phyloP scores from a whole-genome alignment of 352 stramenopile species.

The Elongisporangium undulatum region DNA sequence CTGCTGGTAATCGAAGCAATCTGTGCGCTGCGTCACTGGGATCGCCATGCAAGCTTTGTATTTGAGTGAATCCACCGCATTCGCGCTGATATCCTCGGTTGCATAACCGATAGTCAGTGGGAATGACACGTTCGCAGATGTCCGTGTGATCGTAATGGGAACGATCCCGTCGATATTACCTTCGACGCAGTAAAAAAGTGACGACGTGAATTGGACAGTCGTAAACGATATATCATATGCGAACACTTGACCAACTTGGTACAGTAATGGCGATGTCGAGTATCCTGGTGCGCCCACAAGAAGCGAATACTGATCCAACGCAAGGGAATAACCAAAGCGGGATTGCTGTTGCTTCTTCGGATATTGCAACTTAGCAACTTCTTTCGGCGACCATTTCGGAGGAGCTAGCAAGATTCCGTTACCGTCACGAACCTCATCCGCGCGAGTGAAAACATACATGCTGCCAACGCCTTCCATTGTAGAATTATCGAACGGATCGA shows the following conservation, averaged over 20 bases:
- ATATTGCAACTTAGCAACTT: conserved; percentile 77
- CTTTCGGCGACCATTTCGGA: conserved; percentile 64
- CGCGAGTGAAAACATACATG: conserved; percentile 64
- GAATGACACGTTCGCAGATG: conserved; percentile 30
- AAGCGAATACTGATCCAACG: conserved; percentile 51
- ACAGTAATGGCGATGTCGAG: conserved; percentile 32
- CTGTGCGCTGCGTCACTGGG: conserved; percentile 45
- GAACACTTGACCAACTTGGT: conserved; percentile 50
- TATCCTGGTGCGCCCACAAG: conserved; percentile 55
- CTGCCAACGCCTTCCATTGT: conserved; percentile 45
- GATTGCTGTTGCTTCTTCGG: conserved; percentile 54
- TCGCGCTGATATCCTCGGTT: conserved; percentile 69
- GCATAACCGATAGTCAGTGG: conserved; percentile 66
- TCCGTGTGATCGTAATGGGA: conserved; percentile 51
- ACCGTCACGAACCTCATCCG: conserved; percentile 59
- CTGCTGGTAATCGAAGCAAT: conserved; percentile 77
- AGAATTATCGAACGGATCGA: conserved; percentile 16
- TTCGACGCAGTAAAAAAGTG: conserved; percentile 60
- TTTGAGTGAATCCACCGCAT: conserved; percentile 46
- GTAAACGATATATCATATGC: conserved; percentile 58
- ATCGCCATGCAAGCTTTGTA: conserved; percentile 57
- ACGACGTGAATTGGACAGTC: conserved; percentile 51
- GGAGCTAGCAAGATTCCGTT: conserved; percentile 56
- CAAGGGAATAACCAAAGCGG: conserved; percentile 48
- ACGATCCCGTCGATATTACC: conserved; percentile 47